These are phyloP conservation scores for Tritrichomonas foetus DNA, from an alignment of 208 protist species.

Conservation along the genomic window DNA sequence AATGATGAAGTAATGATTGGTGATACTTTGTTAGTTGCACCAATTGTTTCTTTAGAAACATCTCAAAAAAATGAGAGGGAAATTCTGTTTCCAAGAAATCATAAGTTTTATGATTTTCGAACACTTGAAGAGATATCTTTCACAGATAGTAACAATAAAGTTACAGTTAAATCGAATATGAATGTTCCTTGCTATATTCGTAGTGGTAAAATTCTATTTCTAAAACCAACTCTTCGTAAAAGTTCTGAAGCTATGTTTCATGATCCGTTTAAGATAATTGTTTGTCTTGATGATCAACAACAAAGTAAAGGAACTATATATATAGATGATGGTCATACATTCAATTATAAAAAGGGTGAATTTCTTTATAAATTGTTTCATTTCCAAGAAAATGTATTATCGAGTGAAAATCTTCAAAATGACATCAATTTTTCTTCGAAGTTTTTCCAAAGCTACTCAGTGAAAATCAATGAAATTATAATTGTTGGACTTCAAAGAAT, in stretches of 20 bases:
- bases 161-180: neutral
- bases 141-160: neutral
- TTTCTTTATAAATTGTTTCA: neutral
- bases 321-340: slow-evolving; percentile 48
- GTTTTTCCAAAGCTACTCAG: no score
- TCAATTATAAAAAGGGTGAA: slow-evolving; percentile 41
- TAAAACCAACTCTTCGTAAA: slow-evolving; percentile 75
- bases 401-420: no score
- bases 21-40: slow-evolving; percentile 71
- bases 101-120: slow-evolving; percentile 65
- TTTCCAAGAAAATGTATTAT: no score
- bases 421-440: no score
- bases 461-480: no score
- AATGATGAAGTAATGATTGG: slow-evolving; percentile 79
- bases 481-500: no score
- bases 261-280: slow-evolving; percentile 61
- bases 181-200: slow-evolving; percentile 78
- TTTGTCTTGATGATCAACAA: slow-evolving; percentile 45
- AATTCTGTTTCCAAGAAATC: slow-evolving; percentile 69
- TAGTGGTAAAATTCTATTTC: slow-evolving; percentile 77
- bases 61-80: slow-evolving; percentile 48
- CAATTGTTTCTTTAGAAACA: slow-evolving; percentile 60
- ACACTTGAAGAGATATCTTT: neutral
- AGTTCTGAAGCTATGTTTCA: slow-evolving; percentile 65
- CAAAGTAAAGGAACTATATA: slow-evolving; percentile 43